Percentiles rank a stretch among this genome's conserved stretches.
Evolutionary conservation across 495 filamentous ascomycete genomes (phyloP).

Genomic region (Xylona heveae): DNA sequence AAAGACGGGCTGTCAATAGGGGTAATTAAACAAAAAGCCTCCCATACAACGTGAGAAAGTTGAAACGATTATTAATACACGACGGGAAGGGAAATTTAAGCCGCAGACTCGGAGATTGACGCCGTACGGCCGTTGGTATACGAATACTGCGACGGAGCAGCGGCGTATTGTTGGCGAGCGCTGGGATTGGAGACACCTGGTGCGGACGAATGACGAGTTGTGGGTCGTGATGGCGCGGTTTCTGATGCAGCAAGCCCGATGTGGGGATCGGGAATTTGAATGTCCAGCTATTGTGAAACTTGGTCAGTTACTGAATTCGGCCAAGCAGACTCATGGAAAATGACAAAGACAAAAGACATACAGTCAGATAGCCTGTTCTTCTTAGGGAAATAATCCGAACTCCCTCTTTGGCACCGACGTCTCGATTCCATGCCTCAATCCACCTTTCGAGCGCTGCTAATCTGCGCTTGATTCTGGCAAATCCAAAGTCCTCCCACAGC

Average conservation of each 20-base stretch:
- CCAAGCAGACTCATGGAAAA: neutral
- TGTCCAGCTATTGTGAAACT: conserved; percentile 34
- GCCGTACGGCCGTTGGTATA: too few relatives aligned
- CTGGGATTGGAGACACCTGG: too few relatives aligned
- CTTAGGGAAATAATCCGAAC: conserved; percentile 58
- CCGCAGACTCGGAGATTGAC: too few relatives aligned
- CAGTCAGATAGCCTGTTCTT: conserved; percentile 72
- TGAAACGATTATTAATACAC: too few relatives aligned
- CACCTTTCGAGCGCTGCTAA: conserved; percentile 46
- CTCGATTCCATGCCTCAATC: conserved; percentile 62
- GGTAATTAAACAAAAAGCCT: too few relatives aligned
- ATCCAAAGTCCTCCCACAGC: conserved; percentile 80
- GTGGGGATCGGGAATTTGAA: conserved; percentile 69
- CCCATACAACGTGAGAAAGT: too few relatives aligned
- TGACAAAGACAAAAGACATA: conserved; percentile 16
- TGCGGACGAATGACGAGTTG: conserved; percentile 2
- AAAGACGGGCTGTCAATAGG: too few relatives aligned
- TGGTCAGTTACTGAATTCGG: neutral
- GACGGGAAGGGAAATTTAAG: too few relatives aligned
- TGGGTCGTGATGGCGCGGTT: conserved; percentile 1
- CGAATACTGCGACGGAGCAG: too few relatives aligned
- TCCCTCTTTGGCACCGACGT: conserved; percentile 29
- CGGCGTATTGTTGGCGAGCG: too few relatives aligned
- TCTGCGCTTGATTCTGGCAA: conserved; percentile 46
- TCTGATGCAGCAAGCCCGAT: conserved; percentile 21